These are phyloP conservation scores for Vitellaria paradoxa DNA, from an alignment of 179 eudicot genomes.

Conservation along the genomic window DNA sequence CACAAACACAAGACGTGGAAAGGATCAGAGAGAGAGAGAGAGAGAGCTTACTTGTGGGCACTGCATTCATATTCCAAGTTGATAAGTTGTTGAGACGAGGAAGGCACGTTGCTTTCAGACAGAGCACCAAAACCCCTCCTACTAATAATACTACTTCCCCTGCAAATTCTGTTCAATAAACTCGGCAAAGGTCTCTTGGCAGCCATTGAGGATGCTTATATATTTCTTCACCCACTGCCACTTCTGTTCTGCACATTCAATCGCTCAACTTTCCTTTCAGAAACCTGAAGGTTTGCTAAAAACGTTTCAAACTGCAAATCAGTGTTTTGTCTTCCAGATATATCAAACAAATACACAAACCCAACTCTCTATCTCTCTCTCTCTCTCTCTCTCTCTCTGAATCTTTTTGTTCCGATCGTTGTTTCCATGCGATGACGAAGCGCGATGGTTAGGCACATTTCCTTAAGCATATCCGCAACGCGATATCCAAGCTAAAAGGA, in stretches of 20 bases:
- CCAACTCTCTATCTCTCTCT: too few relatives aligned
- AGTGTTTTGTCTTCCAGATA: too few relatives aligned
- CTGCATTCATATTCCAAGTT: constrained; percentile 17
- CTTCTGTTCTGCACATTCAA: not conserved
- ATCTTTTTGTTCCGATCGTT: too few relatives aligned
- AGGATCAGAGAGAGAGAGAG: not conserved
- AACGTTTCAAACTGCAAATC: too few relatives aligned
- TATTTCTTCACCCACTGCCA: not conserved
- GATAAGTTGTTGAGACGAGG: constrained; percentile 21
- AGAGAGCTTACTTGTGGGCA: constrained; percentile 20
- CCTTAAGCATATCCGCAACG: too few relatives aligned
- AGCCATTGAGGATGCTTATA: constrained; percentile 14
- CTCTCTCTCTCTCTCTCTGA: too few relatives aligned
- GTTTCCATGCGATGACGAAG: too few relatives aligned
- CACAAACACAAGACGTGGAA: too few relatives aligned
- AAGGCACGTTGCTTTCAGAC: constrained; percentile 18
- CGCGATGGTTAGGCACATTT: too few relatives aligned
- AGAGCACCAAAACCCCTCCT: constrained; percentile 12
- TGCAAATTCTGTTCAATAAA: constrained; percentile 9
- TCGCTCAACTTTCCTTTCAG: not conserved
- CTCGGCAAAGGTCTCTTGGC: constrained; percentile 17
- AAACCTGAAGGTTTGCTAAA: not conserved
- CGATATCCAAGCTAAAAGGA: too few relatives aligned
- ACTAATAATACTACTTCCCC: not conserved
- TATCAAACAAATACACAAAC: too few relatives aligned